Evolutionary conservation across 495 filamentous ascomycete genomes (phyloP).

Genomic region (Echria macrotheca): DNA sequence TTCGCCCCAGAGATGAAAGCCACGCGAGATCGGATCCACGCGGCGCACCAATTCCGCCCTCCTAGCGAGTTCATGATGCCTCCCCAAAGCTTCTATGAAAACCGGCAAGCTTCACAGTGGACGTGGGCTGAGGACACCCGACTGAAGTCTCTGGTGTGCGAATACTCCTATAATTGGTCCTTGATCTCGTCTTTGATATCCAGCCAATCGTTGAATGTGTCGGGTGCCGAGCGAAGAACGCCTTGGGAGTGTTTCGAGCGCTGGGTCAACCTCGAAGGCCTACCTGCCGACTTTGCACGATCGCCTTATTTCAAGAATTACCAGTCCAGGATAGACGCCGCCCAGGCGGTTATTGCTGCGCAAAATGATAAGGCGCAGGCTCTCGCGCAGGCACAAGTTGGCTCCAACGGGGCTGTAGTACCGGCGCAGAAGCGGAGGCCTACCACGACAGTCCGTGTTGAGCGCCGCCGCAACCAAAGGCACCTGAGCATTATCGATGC

Average conservation of each 20-base stretch:
- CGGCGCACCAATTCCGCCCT: slow-evolving; percentile 89
- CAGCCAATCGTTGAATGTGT: slow-evolving; percentile 67
- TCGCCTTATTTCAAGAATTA: slow-evolving; percentile 89
- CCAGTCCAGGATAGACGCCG: slow-evolving; percentile 71
- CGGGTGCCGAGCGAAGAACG: slow-evolving; percentile 82
- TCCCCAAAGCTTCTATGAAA: slow-evolving; percentile 81
- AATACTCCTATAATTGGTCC: slow-evolving; percentile 96
- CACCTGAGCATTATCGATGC: slow-evolving; percentile 85
- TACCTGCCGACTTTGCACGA: slow-evolving; percentile 87
- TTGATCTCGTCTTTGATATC: slow-evolving; percentile 76
- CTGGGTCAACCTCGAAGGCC: slow-evolving; percentile 83
- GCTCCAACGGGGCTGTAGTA: slow-evolving; percentile 50
- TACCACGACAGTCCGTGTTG: slow-evolving; percentile 71
- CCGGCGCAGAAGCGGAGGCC: slow-evolving; percentile 55
- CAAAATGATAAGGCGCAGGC: slow-evolving; percentile 53
- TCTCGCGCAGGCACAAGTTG: slow-evolving; percentile 48
- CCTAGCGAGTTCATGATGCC: slow-evolving; percentile 88
- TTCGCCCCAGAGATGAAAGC: slow-evolving; percentile 87
- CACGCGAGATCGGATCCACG: slow-evolving; percentile 84
- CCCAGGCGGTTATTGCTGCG: slow-evolving; percentile 58
- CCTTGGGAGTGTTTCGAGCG: slow-evolving; percentile 99
- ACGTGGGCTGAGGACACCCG: slow-evolving; percentile 83
- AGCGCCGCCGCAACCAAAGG: slow-evolving; percentile 75
- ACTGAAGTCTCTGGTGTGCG: slow-evolving; percentile 74
- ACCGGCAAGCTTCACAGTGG: slow-evolving; percentile 82